Evolutionary conservation across 2,329 filamentous ascomycete species (phyloP), one percentile per base, ranked within the genome.

Genomic region (Fusarium pininemorale): DNA sequence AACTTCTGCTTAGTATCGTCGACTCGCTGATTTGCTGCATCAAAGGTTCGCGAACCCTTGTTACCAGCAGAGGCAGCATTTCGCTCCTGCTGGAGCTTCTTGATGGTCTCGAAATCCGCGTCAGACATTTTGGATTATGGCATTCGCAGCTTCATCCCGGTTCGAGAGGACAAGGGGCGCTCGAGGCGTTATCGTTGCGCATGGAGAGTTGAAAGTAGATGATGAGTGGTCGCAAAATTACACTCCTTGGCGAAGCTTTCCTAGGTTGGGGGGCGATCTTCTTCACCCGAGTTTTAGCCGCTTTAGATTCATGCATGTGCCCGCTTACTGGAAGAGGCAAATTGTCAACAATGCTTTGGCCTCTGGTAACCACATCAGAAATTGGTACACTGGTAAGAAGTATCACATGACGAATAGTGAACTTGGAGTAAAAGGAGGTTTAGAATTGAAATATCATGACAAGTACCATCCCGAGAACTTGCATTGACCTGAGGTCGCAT

Each of bases 1-100:
- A 98, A 89, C 83, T 94, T 97, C 83, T 93, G 94, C 89, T 98
- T 98, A 83, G 92, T 95, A 78, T 93, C 94, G 87, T 96, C 93
- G 87, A 89, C 90, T 84, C 94, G 94, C 87, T 97, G 95, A 86
- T 86, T 92, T 80, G 91, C 90, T 75, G 90, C 87, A 85, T 96
- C 94, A 83, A 94, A 93, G 83, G 91, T 90, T 87, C 90, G 93
- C 83, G 92, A 93, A 85, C 93, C 92, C 87, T 95, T 95, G 87
- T 94, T 96, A 74, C 87, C 88, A 79, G 92, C 90, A 79, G 93
- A 89, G 79, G 90, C 88, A 82, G 93, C 92, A 84, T 97, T 97
- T 83, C 95, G 94, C 92, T 97, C 95, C 84, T 93, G 92, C 88
- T 98, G 95, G 82, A 96, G 92, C 87, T 92, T 93, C 85, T 92